Conservation (phyloP, 768 basidiomycete species). For the Lactarius vividus region DNA sequence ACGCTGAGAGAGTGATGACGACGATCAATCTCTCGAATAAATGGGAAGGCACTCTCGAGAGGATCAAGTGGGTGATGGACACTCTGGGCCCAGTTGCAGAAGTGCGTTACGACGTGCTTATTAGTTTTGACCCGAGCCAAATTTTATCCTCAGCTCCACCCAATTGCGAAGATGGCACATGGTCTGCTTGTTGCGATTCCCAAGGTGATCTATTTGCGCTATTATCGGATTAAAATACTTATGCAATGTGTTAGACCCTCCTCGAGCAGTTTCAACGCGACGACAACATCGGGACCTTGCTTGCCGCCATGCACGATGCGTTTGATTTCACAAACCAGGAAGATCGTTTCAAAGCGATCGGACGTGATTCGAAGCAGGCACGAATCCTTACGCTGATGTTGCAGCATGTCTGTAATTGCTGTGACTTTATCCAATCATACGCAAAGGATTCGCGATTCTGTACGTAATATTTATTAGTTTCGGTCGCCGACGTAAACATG, state of each 20-base stretch:
- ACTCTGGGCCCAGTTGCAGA: not conserved
- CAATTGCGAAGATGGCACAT: not conserved
- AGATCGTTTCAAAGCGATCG: not conserved
- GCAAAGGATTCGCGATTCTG: not conserved
- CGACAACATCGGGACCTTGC: not conserved
- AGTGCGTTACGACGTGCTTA: not conserved
- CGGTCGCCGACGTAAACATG: not conserved
- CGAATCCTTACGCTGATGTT: not conserved
- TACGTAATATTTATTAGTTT: not conserved
- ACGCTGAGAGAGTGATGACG: not conserved
- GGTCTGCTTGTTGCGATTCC: not conserved
- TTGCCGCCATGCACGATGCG: not conserved
- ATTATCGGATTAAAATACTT: not conserved
- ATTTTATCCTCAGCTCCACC: not conserved
- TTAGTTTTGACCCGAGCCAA: too few species aligned
- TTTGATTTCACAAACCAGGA: not conserved
- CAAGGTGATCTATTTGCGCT: not conserved
- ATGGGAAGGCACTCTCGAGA: not conserved
- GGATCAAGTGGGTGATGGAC: not conserved
- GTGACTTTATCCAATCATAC: not conserved
- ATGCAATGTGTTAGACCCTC: not conserved
- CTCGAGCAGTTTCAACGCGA: not conserved
- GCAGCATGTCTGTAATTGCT: not conserved
- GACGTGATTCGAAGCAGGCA: not conserved
- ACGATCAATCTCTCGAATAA: not conserved